Percentiles rank a stretch among this genome's conserved stretches.
Evolutionary conservation across 2,329 filamentous ascomycete species (phyloP).

Genomic region (Ophiobolus disseminans): DNA sequence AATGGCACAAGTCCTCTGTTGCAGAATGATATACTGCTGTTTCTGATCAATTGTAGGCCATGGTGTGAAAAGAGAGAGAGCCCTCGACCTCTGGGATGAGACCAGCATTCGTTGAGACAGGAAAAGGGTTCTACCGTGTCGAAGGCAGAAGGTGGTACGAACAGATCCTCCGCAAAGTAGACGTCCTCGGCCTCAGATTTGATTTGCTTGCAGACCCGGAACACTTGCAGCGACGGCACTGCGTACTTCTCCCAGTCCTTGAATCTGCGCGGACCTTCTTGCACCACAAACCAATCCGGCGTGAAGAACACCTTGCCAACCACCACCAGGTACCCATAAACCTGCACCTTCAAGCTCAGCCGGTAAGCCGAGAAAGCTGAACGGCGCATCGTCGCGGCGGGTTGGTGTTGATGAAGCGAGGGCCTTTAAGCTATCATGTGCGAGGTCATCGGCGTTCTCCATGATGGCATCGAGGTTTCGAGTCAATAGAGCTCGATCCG

Average conservation of each 20-base stretch:
- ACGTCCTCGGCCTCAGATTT: neutral
- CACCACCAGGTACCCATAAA: conserved; percentile 22
- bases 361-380: conserved; percentile 31
- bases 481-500: too few relatives aligned
- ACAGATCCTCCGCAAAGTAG: neutral
- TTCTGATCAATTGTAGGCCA: neutral
- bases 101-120: neutral
- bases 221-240: neutral
- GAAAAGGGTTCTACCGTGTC: neutral
- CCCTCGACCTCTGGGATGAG: neutral
- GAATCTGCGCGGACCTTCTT: neutral
- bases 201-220: neutral
- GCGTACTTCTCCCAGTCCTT: neutral
- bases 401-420: neutral
- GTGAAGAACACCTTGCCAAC: conserved; percentile 23
- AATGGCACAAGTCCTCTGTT: neutral
- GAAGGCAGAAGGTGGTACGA: neutral
- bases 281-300: conserved; percentile 2
- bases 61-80: neutral
- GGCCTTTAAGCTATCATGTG: neutral
- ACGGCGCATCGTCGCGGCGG: neutral
- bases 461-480: too few relatives aligned
- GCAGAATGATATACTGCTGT: neutral
- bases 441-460: too few relatives aligned
- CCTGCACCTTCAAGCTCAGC: conserved; percentile 15